These are phyloP conservation scores for Yarrowia yakushimensis DNA, from an alignment of 805 yeast genomes.

Conservation along the genomic window DNA sequence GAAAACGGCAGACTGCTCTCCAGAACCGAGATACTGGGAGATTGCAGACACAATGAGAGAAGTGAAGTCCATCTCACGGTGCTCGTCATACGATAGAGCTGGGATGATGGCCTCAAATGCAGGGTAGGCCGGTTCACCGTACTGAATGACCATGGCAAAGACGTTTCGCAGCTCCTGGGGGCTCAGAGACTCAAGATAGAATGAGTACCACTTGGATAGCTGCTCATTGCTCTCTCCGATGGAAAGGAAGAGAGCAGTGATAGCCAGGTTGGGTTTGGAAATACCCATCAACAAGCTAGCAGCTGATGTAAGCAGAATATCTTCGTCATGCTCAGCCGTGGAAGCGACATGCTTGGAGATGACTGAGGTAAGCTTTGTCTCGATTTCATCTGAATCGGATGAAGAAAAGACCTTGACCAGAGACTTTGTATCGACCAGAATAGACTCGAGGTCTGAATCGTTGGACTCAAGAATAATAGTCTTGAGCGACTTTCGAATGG, in stretches of 20 bases:
- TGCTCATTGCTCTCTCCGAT: background rate
- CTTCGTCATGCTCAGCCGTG: background rate
- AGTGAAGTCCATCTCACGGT: background rate
- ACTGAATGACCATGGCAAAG: background rate
- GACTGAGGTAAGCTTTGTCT: background rate
- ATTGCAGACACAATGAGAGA: constrained; percentile 3
- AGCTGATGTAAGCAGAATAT: background rate
- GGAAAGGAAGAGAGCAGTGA: constrained; percentile 1
- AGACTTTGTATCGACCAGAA: constrained; percentile 6
- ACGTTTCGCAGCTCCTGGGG: background rate
- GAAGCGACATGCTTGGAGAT: background rate
- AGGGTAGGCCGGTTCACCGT: background rate
- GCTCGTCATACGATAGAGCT: background rate
- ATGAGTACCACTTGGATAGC: background rate
- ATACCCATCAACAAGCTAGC: constrained; percentile 4
- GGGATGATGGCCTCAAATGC: background rate
- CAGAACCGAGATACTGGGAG: background rate
- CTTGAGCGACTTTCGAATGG: constrained; percentile 11
- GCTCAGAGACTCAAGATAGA: background rate
- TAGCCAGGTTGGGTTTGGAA: constrained; percentile 16
- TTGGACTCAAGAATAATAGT: background rate
- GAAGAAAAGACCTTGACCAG: constrained; percentile 4
- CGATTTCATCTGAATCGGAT: background rate
- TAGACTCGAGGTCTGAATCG: background rate
- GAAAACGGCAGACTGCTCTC: constrained; percentile 4